Evolutionary conservation across 257 asterid genomes (phyloP).

Genomic region (Jacaranda copaia): DNA sequence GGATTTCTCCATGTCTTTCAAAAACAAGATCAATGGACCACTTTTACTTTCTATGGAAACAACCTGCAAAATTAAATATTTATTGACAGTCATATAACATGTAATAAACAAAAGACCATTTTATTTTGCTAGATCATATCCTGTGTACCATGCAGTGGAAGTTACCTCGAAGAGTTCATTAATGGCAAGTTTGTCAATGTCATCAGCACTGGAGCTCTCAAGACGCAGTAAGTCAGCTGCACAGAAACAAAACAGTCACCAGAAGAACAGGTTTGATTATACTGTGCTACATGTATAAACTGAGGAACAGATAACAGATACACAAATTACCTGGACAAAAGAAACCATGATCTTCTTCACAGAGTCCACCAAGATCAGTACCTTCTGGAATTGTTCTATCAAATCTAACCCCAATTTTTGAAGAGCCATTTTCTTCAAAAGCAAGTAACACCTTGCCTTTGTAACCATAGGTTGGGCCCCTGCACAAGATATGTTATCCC

Average conservation of each 20-base stretch:
- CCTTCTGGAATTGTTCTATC: slow-evolving; percentile 86
- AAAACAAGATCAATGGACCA: slow-evolving; percentile 66
- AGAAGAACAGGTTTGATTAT: not conserved
- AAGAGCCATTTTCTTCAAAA: slow-evolving; percentile 84
- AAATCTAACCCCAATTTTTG: slow-evolving; percentile 93
- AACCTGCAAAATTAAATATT: slow-evolving; percentile 53
- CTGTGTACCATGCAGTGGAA: slow-evolving; percentile 20
- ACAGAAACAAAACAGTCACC: slow-evolving; percentile 31
- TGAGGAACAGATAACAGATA: slow-evolving; percentile 25
- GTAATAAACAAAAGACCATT: slow-evolving; percentile 14
- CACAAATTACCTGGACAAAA: slow-evolving; percentile 76
- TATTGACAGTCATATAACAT: slow-evolving; percentile 11
- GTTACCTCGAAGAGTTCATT: slow-evolving; percentile 88
- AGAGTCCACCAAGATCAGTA: slow-evolving; percentile 88
- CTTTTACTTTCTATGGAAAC: slow-evolving; percentile 72
- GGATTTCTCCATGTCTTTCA: slow-evolving; percentile 90
- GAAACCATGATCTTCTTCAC: slow-evolving; percentile 92
- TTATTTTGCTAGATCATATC: slow-evolving; percentile 10
- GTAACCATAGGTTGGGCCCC: slow-evolving; percentile 82
- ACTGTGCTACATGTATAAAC: slow-evolving; percentile 4
- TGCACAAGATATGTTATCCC: slow-evolving; percentile 39
- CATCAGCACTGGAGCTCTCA: slow-evolving; percentile 73
- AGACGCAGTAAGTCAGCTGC: slow-evolving; percentile 86
- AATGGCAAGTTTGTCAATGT: slow-evolving; percentile 71
- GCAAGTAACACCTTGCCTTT: slow-evolving; percentile 88